Base-by-base conservation (phyloP, 148 eudicot species). In the Chenopodium formosanum region DNA sequence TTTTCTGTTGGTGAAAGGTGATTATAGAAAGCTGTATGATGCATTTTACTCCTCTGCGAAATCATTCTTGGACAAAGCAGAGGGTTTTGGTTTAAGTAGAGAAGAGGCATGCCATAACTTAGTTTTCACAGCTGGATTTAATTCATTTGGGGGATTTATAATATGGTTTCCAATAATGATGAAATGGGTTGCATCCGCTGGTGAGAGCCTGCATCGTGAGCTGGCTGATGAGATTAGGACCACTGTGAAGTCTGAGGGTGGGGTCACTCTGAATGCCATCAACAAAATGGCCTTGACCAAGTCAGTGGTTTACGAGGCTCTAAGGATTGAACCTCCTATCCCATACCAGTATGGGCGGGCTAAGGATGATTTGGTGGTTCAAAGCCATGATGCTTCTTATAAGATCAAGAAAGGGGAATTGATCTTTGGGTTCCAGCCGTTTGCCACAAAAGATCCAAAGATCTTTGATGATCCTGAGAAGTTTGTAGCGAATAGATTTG, bases 61-160 rank as follows among this genome's bases (percentile, higher is more conserved):
- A 0, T 47, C 81, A 12, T 11, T 83, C 34, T 82, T 93, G 13
- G 92, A 93, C 64, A 87, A 83, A 76, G 93, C 92, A 0, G 93
- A 86, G 62, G 83, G 78, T 1, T 2, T 29, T 8, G 98, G 93
- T 4, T n/a, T 94, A 7, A 72, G 80, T 10, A 74, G 87, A 66
- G 92, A 90, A 4, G 96, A 94, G 79, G 96, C 96, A 1, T 89
- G 92, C 44, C 96, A 94, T 70, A 94, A 94, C 68, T 70, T 92
- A 3, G 82, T 90, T 29, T 94, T 88, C 44, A 9, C 88, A 9
- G 87, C 89, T 0, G 92, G 93, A 1, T 91, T 92, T 62, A 94
- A 89, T 52, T 80, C 96, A 0, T 88, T 82, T 14, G 98, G 90
- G 5, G 94, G 97, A 29, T 85, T 94, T 87, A 85, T 85, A 40